Evolutionary conservation across 148 eudicot species (phyloP).

Genomic region (Polygonum aviculare): DNA sequence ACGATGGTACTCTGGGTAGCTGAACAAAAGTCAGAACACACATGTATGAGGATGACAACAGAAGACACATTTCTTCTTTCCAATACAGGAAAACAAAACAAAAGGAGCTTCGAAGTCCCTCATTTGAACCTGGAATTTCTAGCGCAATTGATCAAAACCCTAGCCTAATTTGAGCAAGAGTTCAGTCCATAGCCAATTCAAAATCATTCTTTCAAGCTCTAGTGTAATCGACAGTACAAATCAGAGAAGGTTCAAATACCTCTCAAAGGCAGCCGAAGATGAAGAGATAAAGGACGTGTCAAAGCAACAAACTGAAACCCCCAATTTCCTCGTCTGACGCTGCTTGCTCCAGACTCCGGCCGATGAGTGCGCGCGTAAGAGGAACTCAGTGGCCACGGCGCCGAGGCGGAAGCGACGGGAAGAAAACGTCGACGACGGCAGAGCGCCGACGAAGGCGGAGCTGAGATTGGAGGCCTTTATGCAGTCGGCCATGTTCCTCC

Average conservation of each 20-base stretch:
- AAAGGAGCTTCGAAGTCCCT: neutral
- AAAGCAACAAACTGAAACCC: neutral
- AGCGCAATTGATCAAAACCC: neutral
- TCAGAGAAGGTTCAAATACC: neutral
- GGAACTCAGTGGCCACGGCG: neutral
- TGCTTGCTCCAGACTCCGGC: neutral
- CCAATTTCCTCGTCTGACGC: constrained; percentile 5
- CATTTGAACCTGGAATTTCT: neutral
- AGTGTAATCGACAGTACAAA: neutral
- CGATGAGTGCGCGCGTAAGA: neutral
- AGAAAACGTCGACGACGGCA: constrained; percentile 2
- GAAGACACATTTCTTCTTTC: neutral
- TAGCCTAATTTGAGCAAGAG: neutral
- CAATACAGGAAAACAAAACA: neutral
- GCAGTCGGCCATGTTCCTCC: neutral
- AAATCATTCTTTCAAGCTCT: neutral
- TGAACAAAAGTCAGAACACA: neutral
- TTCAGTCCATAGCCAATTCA: neutral
- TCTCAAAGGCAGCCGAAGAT: neutral
- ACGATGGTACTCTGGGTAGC: constrained; percentile 38
- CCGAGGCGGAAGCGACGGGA: constrained; percentile 13
- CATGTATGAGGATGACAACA: neutral
- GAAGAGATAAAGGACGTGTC: constrained; percentile 5
- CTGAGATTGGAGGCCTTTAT: neutral
- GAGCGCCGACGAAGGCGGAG: constrained; percentile 12